Conservation (phyloP, 2,329 filamentous ascomycete species). For the Septoria linicola region DNA sequence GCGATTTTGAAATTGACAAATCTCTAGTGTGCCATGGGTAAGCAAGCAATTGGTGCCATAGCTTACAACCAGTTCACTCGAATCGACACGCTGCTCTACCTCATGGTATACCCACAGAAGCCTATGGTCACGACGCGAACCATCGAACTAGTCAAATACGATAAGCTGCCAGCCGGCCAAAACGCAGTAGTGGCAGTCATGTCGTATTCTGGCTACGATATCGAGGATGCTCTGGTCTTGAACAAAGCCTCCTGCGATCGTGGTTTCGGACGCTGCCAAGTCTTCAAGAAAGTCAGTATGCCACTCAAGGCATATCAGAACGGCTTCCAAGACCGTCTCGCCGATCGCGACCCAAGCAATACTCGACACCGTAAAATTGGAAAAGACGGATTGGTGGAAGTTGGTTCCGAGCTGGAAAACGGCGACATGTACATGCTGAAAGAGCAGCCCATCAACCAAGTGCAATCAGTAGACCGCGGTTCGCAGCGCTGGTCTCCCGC, state of each 20-base stretch:
- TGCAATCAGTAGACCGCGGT: conserved; percentile 43
- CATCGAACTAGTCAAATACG: conserved; percentile 94
- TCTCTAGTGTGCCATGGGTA: conserved; percentile 99
- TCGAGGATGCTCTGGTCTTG: conserved; percentile 93
- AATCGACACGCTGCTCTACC: conserved; percentile 92
- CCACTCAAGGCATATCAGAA: conserved; percentile 88
- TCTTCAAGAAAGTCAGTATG: conserved; percentile 91
- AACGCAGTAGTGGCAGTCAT: conserved; percentile 98
- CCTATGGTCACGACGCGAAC: conserved; percentile 97
- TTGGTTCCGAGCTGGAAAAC: conserved; percentile 73
- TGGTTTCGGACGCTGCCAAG: conserved; percentile 94
- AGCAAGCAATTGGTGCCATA: conserved; percentile 98
- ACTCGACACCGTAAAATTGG: conserved; percentile 68
- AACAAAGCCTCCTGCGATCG: conserved; percentile 96
- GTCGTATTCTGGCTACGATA: conserved; percentile 99
- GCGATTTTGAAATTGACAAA: too few relatives aligned
- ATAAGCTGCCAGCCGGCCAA: conserved; percentile 93
- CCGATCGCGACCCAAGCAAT: conserved; percentile 54
- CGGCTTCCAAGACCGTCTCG: conserved; percentile 63
- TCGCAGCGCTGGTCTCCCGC: conserved; percentile 35
- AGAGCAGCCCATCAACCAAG: conserved; percentile 76
- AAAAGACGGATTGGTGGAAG: conserved; percentile 81
- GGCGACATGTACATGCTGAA: conserved; percentile 92
- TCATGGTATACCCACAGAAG: conserved; percentile 95
- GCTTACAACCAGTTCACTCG: conserved; percentile 97